Evolutionary conservation across 345 rosid species (phyloP), one percentile per base, ranked within the genome.

Genomic region (Viola odorata): DNA sequence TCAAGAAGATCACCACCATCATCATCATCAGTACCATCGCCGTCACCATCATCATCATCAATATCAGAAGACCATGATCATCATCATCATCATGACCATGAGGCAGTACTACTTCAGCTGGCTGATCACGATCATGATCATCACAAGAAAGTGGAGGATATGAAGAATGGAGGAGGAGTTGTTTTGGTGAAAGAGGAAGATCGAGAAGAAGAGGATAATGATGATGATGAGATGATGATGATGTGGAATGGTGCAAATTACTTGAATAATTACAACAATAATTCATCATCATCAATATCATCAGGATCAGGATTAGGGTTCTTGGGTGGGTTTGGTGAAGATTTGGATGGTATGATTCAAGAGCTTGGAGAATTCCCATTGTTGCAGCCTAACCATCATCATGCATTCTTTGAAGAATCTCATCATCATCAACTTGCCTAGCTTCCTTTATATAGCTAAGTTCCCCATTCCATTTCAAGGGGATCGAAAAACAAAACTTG

Each of bases 331-430:
- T 84, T 88, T 63, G 71, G 79, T 23, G 32, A 23, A 62, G 89
- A 87, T 70, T 80, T 87, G 17, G 90, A 82, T 67, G 95, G 91
- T 6, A 82, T 86, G 60, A 81, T 83, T 51, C 91, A 84, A 68
- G 86, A 84, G n/a, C 80, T 86, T 63, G 84, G 70, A 64, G 89
- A 82, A 67, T 78, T 82, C 50, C 69, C 91, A 15, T 72, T 75
- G 61, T 53, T 76, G 36, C 83, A 23, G 32, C 32, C 32, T 23
- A 23, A 1, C 32, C 32, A 23, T 23, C 32, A 23, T 23, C 32
- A 23, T 23, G 32, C 32, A 23, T 23, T 23, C 32, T 23, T 23
- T 23, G 32, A 23, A 23, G 32, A 23, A 23, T 23, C 32, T 23
- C 32, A 23, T 23, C 32, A 23, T 23, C 32, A 23, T 23, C 32